Conservation (phyloP, 495 filamentous ascomycete species). For the Beverwykella pulmonaria region DNA sequence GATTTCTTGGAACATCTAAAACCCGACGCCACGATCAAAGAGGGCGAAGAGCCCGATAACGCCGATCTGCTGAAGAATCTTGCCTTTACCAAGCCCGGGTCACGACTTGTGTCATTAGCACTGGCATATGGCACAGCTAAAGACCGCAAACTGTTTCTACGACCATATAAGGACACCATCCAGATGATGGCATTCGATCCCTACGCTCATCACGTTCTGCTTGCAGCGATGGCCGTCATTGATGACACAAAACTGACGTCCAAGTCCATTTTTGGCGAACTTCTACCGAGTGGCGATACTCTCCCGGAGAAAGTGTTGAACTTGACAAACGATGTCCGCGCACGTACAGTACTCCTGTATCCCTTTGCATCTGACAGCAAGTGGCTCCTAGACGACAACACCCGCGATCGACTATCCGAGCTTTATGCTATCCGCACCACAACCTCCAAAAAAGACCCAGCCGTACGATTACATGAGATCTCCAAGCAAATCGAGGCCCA, state of each 20-base stretch:
- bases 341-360: conserved; percentile 79
- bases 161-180: conserved; percentile 81
- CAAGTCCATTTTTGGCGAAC: conserved; percentile 81
- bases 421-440: conserved; percentile 57
- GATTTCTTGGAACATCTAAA: conserved; percentile 91
- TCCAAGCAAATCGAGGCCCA: conserved; percentile 65
- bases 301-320: conserved; percentile 61
- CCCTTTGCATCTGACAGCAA: conserved; percentile 73
- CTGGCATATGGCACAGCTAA: conserved; percentile 86
- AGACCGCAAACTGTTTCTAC: conserved; percentile 85
- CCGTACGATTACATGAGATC: conserved; percentile 73
- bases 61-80: conserved; percentile 89
- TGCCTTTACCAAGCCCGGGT: conserved; percentile 89
- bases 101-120: conserved; percentile 75
- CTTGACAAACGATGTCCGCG: conserved; percentile 67
- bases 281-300: conserved; percentile 60
- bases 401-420: conserved; percentile 49
- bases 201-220: conserved; percentile 76
- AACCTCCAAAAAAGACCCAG: conserved; percentile 84
- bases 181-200: conserved; percentile 78
- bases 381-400: conserved; percentile 60
- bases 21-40: conserved; percentile 59
- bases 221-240: conserved; percentile 84
- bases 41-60: conserved; percentile 56
- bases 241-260: conserved; percentile 90